Conservation (phyloP, 2,329 filamentous ascomycete genomes). For the Penicillium sp. region DNA sequence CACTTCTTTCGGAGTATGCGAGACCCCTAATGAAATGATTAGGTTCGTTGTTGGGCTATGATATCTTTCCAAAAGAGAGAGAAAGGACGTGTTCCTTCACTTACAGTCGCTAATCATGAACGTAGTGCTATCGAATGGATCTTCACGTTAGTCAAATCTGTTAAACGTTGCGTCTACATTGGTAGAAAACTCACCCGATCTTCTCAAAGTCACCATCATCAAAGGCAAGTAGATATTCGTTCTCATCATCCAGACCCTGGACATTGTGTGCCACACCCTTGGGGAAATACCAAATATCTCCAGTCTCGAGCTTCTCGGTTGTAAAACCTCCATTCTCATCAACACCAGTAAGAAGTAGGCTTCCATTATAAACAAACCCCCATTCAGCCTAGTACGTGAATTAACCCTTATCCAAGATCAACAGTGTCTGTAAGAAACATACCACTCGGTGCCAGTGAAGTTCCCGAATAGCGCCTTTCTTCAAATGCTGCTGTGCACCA, state of each 20-base stretch:
- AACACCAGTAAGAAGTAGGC: conserved; percentile 57
- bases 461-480: conserved; percentile 62
- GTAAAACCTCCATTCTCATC: conserved; percentile 54
- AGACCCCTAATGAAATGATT: conserved; percentile 40
- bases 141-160: background rate
- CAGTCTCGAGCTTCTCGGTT: conserved; percentile 55
- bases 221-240: conserved; percentile 63
- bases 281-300: conserved; percentile 66
- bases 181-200: conserved; percentile 45
- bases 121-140: conserved; percentile 49
- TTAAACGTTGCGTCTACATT: background rate
- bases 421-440: conserved; percentile 22
- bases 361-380: conserved; percentile 59
- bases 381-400: conserved; percentile 54
- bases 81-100: background rate
- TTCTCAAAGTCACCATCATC: conserved; percentile 64
- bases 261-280: conserved; percentile 61
- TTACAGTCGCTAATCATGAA: conserved; percentile 66
- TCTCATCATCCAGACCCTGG: conserved; percentile 59
- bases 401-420: background rate
- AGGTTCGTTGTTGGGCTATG: background rate
- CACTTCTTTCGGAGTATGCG: conserved; percentile 60
- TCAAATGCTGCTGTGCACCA: conserved; percentile 64
- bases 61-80: background rate
- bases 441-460: conserved; percentile 66